A percentile compares a stretch with the other conserved stretches of the same genome.
Conservation (phyloP, 2,329 filamentous ascomycete species). For the Coniella lustricola region DNA sequence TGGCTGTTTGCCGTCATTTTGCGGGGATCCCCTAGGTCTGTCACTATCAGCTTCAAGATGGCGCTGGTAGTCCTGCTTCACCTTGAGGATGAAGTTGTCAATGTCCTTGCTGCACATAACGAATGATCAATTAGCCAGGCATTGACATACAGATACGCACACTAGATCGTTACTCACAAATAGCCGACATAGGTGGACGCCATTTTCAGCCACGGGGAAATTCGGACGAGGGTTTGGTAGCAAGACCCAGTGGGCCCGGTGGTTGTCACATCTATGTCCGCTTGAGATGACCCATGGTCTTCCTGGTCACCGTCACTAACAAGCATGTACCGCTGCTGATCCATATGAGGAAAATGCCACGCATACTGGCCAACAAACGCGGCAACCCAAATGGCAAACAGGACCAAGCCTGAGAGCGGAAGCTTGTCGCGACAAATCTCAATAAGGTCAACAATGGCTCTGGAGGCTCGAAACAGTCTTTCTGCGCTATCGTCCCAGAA, state of each 20-base stretch:
- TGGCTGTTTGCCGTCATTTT: slow-evolving; percentile 27
- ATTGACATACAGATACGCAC: no score
- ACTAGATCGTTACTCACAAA: slow-evolving; percentile 25
- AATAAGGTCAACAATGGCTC: slow-evolving; percentile 58
- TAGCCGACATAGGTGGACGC: slow-evolving; percentile 48
- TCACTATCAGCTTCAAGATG: slow-evolving; percentile 22
- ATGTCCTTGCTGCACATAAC: slow-evolving; percentile 31
- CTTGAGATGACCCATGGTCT: slow-evolving; percentile 21
- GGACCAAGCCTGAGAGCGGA: slow-evolving; percentile 60
- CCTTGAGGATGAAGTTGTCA: slow-evolving; percentile 43
- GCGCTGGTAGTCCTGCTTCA: slow-evolving; percentile 41
- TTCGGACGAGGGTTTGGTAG: slow-evolving; percentile 42
- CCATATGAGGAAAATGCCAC: slow-evolving; percentile 62
- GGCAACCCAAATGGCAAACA: slow-evolving; percentile 61
- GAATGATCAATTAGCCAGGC: neutral
- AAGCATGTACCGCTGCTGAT: slow-evolving; percentile 47
- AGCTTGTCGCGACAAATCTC: slow-evolving; percentile 54
- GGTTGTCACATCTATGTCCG: slow-evolving; percentile 25
- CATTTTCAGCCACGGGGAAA: slow-evolving; percentile 48
- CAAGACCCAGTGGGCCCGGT: slow-evolving; percentile 40
- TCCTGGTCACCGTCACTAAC: slow-evolving; percentile 27
- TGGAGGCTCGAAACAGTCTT: slow-evolving; percentile 55
- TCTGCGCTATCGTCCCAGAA: slow-evolving; percentile 60
- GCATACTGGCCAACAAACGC: slow-evolving; percentile 61
- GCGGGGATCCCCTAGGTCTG: slow-evolving; percentile 1